These are phyloP conservation scores for Paxillus rubicundulus DNA, from an alignment of 768 basidiomycete species.

Conservation along the genomic window DNA sequence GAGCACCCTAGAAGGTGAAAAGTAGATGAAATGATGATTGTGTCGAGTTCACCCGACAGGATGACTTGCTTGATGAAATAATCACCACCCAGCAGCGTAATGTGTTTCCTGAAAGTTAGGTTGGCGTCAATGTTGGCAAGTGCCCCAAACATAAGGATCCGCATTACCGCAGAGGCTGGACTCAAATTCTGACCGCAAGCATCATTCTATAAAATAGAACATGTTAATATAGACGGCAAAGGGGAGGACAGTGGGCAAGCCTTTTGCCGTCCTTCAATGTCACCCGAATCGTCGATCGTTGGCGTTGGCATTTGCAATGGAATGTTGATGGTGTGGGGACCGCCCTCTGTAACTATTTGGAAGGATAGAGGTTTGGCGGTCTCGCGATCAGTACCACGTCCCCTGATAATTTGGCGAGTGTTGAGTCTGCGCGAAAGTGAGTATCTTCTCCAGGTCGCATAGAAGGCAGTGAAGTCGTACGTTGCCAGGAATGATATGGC, in stretches of 20 bases:
- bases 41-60: background rate
- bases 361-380: conserved; percentile 23
- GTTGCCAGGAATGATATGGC: conserved; percentile 66
- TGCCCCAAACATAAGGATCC: background rate
- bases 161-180: conserved; percentile 8
- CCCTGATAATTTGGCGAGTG: conserved; percentile 53
- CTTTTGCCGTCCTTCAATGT: conserved; percentile 1
- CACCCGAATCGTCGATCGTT: background rate
- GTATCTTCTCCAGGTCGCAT: background rate
- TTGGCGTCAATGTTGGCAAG: background rate
- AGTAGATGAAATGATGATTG: background rate
- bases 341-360: conserved; percentile 21
- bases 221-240: background rate
- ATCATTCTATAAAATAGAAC: background rate
- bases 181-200: background rate
- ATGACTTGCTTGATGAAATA: background rate
- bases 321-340: background rate
- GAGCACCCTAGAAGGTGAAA: background rate
- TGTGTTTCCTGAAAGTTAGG: background rate
- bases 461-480: conserved; percentile 33
- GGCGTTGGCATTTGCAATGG: conserved; percentile 2
- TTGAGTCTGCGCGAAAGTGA: conserved; percentile 46
- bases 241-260: conserved; percentile 4
- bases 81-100: conserved; percentile 12
- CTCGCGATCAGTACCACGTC: conserved; percentile 52